A percentile compares a stretch with the other conserved stretches of the same genome.
Conservation (phyloP, 257 asterid species). For the Leptodermis oblonga region DNA sequence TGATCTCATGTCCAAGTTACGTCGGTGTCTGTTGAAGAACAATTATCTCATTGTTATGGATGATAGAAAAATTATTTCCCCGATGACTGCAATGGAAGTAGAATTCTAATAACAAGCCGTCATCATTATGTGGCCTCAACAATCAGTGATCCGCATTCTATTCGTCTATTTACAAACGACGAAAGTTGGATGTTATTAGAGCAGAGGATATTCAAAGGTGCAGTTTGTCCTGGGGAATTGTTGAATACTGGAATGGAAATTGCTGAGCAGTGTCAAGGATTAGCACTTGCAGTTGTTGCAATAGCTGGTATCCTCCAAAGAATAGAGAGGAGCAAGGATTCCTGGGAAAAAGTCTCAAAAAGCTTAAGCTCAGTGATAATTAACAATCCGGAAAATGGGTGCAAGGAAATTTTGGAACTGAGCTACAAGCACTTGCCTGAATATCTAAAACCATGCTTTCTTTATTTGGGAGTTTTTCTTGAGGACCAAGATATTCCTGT, state of each 20-base stretch:
- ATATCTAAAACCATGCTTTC: conserved; percentile 12
- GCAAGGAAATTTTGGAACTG: not conserved
- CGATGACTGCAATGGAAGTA: conserved; percentile 11
- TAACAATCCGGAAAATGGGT: not conserved
- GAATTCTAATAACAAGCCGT: conserved; percentile 49
- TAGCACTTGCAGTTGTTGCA: conserved; percentile 9
- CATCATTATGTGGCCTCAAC: conserved; percentile 17
- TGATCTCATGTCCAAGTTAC: conserved; percentile 1
- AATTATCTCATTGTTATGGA: conserved; percentile 45
- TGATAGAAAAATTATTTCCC: conserved; percentile 42
- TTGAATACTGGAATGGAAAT: conserved; percentile 9
- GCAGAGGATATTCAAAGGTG: not conserved
- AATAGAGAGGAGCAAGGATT: not conserved
- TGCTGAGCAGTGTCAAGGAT: not conserved
- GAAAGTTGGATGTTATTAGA: conserved; percentile 20
- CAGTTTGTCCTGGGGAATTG: conserved; percentile 4
- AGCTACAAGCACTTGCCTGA: conserved; percentile 19
- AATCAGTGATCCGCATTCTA: conserved; percentile 31
- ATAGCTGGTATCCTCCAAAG: conserved; percentile 11
- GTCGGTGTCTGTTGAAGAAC: conserved; percentile 9
- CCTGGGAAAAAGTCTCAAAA: conserved; percentile 11
- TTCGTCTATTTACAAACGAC: conserved; percentile 6
- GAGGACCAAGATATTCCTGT: conserved; percentile 9
- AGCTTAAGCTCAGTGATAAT: conserved; percentile 5
- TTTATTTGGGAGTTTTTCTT: not conserved